phyloP scores from a whole-genome alignment of 2,329 filamentous ascomycete genomes.

The Cyphellophora europaea region DNA sequence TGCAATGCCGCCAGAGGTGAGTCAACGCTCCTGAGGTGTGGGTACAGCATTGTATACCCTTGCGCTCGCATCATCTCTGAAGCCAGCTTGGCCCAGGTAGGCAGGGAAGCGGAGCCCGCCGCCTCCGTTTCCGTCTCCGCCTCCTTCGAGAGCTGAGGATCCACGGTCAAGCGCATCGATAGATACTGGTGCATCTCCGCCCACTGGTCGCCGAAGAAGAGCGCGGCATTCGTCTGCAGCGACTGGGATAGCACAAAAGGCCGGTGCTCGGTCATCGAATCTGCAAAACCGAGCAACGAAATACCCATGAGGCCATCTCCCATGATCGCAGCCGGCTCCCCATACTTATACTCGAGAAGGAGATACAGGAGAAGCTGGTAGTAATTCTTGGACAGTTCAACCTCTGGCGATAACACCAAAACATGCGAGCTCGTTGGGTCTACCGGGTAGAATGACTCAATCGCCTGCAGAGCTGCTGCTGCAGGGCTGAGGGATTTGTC shows the following conservation, averaged over 20 bases:
- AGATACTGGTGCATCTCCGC: slow-evolving; percentile 74
- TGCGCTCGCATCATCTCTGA: slow-evolving; percentile 66
- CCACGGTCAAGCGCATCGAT: slow-evolving; percentile 45
- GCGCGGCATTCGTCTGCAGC: slow-evolving; percentile 69
- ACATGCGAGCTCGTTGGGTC: slow-evolving; percentile 59
- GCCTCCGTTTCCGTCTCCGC: slow-evolving; percentile 5
- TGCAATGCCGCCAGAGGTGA: slow-evolving; percentile 62
- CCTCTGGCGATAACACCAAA: slow-evolving; percentile 73
- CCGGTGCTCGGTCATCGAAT: slow-evolving; percentile 47
- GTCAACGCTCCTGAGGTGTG: slow-evolving; percentile 44
- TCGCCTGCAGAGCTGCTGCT: slow-evolving; percentile 63
- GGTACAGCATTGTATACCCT: slow-evolving; percentile 74
- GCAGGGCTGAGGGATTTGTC: slow-evolving; percentile 51
- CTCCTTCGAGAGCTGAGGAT: slow-evolving; percentile 12
- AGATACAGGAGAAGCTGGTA: slow-evolving; percentile 78
- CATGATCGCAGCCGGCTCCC: slow-evolving; percentile 28
- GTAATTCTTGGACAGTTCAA: slow-evolving; percentile 70
- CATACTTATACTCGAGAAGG: slow-evolving; percentile 47
- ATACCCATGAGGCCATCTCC: slow-evolving; percentile 61
- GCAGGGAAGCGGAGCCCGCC: slow-evolving; percentile 56
- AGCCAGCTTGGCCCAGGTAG: slow-evolving; percentile 70
- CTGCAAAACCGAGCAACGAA: slow-evolving; percentile 63
- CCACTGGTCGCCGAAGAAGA: slow-evolving; percentile 84
- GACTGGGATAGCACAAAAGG: slow-evolving; percentile 72
- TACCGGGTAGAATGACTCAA: slow-evolving; percentile 81